A percentile compares a stretch with the other conserved stretches of the same genome.
Evolutionary conservation across 805 yeast genomes (phyloP).

Genomic region (Lachancea meyersii): DNA sequence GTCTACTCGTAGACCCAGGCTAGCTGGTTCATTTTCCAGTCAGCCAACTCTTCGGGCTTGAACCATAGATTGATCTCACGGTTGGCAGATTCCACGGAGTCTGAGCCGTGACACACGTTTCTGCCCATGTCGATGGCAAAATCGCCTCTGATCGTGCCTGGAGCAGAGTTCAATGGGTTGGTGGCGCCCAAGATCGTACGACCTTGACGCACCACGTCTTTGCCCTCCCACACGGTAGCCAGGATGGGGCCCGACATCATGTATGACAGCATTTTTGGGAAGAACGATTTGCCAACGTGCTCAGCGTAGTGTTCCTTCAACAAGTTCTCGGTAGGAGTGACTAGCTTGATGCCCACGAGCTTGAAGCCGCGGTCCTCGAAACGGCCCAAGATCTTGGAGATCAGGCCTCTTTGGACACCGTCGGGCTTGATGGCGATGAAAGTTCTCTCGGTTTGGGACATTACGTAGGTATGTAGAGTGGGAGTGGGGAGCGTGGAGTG

Average conservation of each 20-base stretch:
- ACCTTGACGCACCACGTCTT: conserved; percentile 98
- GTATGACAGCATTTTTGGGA: conserved; percentile 93
- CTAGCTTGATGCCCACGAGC: conserved; percentile 90
- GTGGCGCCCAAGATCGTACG: conserved; percentile 98
- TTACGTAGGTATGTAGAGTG: not conserved
- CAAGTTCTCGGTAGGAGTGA: conserved; percentile 77
- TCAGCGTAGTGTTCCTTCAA: conserved; percentile 94
- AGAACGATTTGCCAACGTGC: conserved; percentile 92
- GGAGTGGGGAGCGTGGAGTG: not conserved
- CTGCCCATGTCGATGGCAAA: conserved; percentile 98
- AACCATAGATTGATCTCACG: conserved; percentile 97
- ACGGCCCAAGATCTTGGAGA: conserved; percentile 82
- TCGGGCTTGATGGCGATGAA: conserved; percentile 96
- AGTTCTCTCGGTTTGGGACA: conserved; percentile 63
- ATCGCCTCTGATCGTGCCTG: conserved; percentile 99
- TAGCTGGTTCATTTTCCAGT: conserved; percentile 79
- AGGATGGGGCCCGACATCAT: conserved; percentile 98
- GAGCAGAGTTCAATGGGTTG: conserved; percentile 94
- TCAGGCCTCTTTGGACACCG: conserved; percentile 99
- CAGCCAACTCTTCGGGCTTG: conserved; percentile 92
- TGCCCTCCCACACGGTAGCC: conserved; percentile 99
- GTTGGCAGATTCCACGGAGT: conserved; percentile 95
- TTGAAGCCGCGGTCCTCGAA: conserved; percentile 97
- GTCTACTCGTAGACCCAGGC: conserved; percentile 89
- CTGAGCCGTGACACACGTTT: conserved; percentile 99